Evolutionary conservation across 352 stramenopile genomes (phyloP).

Genomic region (Globisporangium viniferum): DNA sequence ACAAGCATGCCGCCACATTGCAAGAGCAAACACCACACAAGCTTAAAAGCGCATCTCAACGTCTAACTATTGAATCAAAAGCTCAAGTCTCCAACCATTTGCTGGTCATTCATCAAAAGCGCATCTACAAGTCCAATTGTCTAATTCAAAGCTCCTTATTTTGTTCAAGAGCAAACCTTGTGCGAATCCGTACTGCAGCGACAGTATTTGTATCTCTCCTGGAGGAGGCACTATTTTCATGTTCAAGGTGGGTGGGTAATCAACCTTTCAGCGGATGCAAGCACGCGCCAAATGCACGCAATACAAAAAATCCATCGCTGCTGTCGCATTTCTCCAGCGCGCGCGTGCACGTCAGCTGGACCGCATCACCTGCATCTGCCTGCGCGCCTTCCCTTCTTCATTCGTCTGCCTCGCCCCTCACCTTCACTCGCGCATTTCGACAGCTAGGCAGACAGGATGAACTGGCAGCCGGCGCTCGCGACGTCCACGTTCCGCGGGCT

Average conservation of each 20-base stretch:
- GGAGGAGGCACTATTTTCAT: not conserved
- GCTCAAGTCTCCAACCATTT: too few relatives aligned
- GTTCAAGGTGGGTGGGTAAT: not conserved
- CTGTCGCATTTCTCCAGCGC: not conserved
- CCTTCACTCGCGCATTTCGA: not conserved
- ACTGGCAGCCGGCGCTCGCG: constrained; percentile 51
- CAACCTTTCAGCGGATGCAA: not conserved
- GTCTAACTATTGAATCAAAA: too few relatives aligned
- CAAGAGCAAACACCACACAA: too few relatives aligned
- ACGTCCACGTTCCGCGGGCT: constrained; percentile 56
- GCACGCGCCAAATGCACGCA: not conserved
- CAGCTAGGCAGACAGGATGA: constrained; percentile 25
- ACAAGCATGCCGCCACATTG: too few relatives aligned
- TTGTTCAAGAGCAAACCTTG: not conserved
- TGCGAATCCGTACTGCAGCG: not conserved
- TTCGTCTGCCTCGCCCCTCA: too few relatives aligned
- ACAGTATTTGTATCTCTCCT: not conserved
- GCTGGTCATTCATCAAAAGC: not conserved
- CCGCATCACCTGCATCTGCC: too few relatives aligned
- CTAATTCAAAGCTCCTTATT: not conserved
- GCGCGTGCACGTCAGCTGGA: too few relatives aligned
- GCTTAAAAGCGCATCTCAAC: too few relatives aligned
- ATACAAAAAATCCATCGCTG: constrained; percentile 4
- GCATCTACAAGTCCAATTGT: not conserved
- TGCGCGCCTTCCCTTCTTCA: too few relatives aligned